Percentiles rank a stretch among this genome's conserved stretches.
phyloP scores from a whole-genome alignment of 768 basidiomycete species.

The Tulasnella sp. region DNA sequence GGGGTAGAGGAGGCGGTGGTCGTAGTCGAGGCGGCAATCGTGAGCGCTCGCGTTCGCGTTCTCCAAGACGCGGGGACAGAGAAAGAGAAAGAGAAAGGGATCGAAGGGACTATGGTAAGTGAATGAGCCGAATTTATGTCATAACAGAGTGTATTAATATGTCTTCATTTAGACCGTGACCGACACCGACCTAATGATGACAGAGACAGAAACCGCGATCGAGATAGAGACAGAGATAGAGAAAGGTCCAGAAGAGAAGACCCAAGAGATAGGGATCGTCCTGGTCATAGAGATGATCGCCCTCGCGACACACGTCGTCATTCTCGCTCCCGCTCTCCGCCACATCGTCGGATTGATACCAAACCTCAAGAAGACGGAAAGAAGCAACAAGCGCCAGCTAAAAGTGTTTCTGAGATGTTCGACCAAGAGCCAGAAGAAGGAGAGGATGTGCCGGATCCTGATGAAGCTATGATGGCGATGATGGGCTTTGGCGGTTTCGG shows the following conservation, averaged over 20 bases:
- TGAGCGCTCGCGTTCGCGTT: slow-evolving; percentile 5
- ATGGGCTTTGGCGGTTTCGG: slow-evolving; percentile 88
- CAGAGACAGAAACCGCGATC: slow-evolving; percentile 27
- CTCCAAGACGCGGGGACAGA: background rate
- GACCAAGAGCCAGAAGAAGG: slow-evolving; percentile 24
- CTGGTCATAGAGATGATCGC: background rate
- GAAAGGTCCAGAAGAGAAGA: slow-evolving; percentile 19
- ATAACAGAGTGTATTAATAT: slow-evolving; percentile 3
- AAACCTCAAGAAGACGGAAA: too few relatives aligned
- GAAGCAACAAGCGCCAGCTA: background rate
- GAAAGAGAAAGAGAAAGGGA: slow-evolving; percentile 11
- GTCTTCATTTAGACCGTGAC: slow-evolving; percentile 32
- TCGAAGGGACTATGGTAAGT: background rate
- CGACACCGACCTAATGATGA: slow-evolving; percentile 43
- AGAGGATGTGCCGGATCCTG: slow-evolving; percentile 43
- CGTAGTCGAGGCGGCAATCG: background rate
- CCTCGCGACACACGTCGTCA: background rate
- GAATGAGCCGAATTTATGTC: background rate
- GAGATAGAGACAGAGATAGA: slow-evolving; percentile 27
- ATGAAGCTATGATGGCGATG: slow-evolving; percentile 71
- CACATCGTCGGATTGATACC: slow-evolving; percentile 8
- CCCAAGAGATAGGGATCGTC: background rate
- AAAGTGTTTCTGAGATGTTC: background rate
- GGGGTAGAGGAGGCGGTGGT: slow-evolving; percentile 3
- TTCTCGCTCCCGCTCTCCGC: background rate